Evolutionary conservation across 164 flowering plant genomes (phyloP), one percentile per base, ranked within the genome.

Genomic region (Stephania cephalantha): DNA sequence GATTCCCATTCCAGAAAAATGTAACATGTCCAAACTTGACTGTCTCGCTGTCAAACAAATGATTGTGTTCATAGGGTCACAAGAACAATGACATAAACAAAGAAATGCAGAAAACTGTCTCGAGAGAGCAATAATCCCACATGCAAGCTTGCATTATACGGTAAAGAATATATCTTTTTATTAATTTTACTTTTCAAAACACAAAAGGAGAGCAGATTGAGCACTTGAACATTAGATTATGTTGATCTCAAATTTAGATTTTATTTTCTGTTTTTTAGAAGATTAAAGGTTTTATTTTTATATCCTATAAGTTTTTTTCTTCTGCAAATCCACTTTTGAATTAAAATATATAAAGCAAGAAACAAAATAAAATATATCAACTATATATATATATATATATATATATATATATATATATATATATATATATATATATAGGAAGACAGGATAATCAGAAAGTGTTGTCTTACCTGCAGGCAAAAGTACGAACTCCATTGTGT

Each of bases 1-100:
- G 96, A 65, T 95, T 95, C 66, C 99, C 99, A 82, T 95, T 95
- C 99, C 98, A 95, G 88, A 95, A 95, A 80, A 95, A 95, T 42
- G 99, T 95, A 72, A 95, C 99, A 82, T 95, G 99, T 9, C 99
- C 99, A 81, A 95, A 95, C 76, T 95, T 95, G 55, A 95, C 99
- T 44, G 99, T 95, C 81, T 95, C 99, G 82, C 97, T 95, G 91
- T 35, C 46, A 69, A 55, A 73, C 3, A 45, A 74, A 72, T 10
- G 13, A 17, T 13, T 29, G 42, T 35, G 42, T 58, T 20, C 7
- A 61, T 61, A 17, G 25, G 20, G 22, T 61, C 9, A 61, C 5
- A 17, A n/a, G 25, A 9, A 25, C 7, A 61, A 61, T 61, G 25
- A 18, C 66, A 58, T 1, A 12, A 15, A 0, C 6, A 18, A 58